Evolutionary conservation across 768 basidiomycete species (phyloP), one percentile per base, ranked within the genome.

Genomic region (Crepidotus variabilis): DNA sequence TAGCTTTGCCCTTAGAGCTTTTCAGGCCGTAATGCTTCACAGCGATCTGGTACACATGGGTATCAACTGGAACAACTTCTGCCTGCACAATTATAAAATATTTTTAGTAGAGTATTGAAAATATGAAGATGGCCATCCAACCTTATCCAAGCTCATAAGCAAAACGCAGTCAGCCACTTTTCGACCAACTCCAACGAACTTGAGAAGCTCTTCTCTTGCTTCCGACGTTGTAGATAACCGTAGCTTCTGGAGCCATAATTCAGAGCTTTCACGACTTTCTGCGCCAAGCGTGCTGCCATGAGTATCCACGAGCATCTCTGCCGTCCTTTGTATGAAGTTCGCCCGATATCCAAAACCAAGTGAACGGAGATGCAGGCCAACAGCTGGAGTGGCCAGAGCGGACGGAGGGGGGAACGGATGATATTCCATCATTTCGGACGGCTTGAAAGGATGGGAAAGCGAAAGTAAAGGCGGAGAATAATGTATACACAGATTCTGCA

Each of bases 311-410:
- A 95, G 80, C 80, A 91, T 90, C 56, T 82, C 77, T 0, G 92
- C 90, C 2, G 93, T 93, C 50, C 82, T 79, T 54, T 92, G 87
- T 48, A 99, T 90, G 66, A 87, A 99, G 50, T 87, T 79, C 0
- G 97, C 95, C 34, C 97, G 88, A 68, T 99, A 98, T 10, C 97
- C 97, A 72, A 98, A 98, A 1, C 96, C 95, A 9, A 98, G 78
- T 6, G 79, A 73, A 3, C 97, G 89, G 14, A 99, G 79, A 9
- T 73, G 80, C 1, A 77, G 57, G 18, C 85, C 77, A 9, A 91
- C 87, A 21, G 73, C 75, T 0, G 86, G 74, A 2, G 72, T 69
- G 21, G 85, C 77, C 5, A 97, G 81, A 7, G 70, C 76, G 22
- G 85, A 83, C 0, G 94, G 94, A 0, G 84, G 69, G 1, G 97